Base-by-base conservation (phyloP, 768 basidiomycete species). In the Lactifluus rugatus region DNA sequence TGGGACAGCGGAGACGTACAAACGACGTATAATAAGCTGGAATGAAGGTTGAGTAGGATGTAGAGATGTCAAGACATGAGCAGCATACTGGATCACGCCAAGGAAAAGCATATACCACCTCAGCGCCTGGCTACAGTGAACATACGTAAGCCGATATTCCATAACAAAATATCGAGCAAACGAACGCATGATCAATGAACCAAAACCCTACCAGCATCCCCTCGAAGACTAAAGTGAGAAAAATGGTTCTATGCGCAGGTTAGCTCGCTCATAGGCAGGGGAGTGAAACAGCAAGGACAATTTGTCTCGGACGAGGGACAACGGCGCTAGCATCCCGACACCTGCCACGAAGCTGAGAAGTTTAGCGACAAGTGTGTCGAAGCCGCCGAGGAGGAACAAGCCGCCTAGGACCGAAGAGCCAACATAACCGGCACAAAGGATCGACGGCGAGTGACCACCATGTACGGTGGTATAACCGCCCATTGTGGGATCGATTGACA, bases 131-230 rank as follows among this genome's bases (percentile, higher is more conserved):
- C 84, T 93, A 63, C 36, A 56, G n/a, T n/a, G 64, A 48, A 63
- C 34, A 23, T 48, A 32, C 41, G 26, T 59, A 31, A 59, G 48
- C 14, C 31, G 46, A 26, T 16, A 66, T 45, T 3, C 25, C 32
- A 37, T 31, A 44, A 54, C 26, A 45, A 45, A 54, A 37, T 56
- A 16, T 34, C 10, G 34, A 34, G 10, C 56, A 61, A 52, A 77
- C 85, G 64, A 70, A 87, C 91, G 78, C 93, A 70, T 97, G 94
- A 67, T 86, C 91, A 45, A 93, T 83, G 69, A 95, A 96, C 93
- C 94, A 96, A 64, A 97, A 89, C 0, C 90, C 93, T 56, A 97
- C 80, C 48, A 97, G 75, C 23, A 96, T 72, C 9, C 81, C 92
- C 70, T 96, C 93, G 65, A 91, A 94, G 10, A 83, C 69, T 23